Percentiles rank a stretch among this genome's conserved stretches.
phyloP scores from a whole-genome alignment of 352 stramenopile species.

The Peronospora tabacina region DNA sequence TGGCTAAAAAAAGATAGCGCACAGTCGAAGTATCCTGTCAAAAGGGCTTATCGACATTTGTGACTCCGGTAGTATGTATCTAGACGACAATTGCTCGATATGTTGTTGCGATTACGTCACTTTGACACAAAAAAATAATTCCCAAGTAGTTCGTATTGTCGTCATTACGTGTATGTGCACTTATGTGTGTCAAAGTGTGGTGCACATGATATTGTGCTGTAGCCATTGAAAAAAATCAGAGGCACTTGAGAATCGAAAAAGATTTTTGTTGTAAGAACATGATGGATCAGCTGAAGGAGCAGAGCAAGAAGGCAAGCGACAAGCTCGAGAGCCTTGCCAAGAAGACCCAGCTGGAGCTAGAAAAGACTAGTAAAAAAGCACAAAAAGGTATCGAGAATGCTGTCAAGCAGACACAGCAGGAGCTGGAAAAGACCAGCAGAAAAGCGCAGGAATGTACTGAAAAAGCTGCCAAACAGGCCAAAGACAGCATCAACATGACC shows the following conservation, averaged over 20 bases:
- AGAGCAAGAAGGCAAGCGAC: constrained; percentile 34
- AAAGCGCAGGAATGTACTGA: constrained; percentile 7
- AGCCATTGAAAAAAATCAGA: no score
- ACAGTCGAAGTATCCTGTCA: no score
- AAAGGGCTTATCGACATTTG: no score
- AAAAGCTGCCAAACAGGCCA: neutral
- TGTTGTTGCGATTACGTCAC: no score
- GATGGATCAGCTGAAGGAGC: constrained; percentile 41
- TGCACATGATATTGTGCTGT: no score
- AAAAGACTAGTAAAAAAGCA: constrained; percentile 26
- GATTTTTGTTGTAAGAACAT: constrained; percentile 6
- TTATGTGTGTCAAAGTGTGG: no score
- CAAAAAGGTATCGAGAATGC: constrained; percentile 21
- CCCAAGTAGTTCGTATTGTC: no score
- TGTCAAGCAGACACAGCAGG: constrained; percentile 21
- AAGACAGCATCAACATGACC: constrained; percentile 21
- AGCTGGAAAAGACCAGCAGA: constrained; percentile 25
- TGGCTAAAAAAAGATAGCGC: no score
- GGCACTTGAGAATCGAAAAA: neutral
- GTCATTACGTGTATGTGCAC: no score
- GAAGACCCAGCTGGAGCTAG: constrained; percentile 25
- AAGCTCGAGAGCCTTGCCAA: constrained; percentile 26
- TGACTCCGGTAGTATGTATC: no score
- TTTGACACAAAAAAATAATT: no score
- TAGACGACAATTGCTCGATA: no score